Percentiles rank a stretch among this genome's conserved stretches.
These are phyloP conservation scores for Candida peoriensis DNA, from an alignment of 805 yeast genomes.

Conservation along the genomic window DNA sequence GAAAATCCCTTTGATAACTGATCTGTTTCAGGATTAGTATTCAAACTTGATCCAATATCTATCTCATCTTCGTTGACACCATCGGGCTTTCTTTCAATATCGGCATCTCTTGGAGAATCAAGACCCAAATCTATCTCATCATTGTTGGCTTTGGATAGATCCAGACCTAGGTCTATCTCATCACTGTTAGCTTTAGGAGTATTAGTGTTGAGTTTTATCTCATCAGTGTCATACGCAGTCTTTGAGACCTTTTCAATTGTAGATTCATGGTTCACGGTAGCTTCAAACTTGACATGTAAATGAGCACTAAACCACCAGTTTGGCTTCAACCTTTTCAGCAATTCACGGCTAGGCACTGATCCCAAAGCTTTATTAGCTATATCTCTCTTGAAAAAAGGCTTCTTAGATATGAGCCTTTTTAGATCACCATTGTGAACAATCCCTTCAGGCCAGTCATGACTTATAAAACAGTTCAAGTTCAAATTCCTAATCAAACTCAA, in stretches of 20 bases:
- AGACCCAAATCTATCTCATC: constrained; percentile 32
- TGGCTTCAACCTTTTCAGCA: constrained; percentile 56
- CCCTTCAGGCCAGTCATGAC: constrained; percentile 95
- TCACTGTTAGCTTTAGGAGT: constrained; percentile 6
- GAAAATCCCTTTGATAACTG: constrained; percentile 13
- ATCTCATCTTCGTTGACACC: neutral
- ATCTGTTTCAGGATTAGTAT: neutral
- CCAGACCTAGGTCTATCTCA: constrained; percentile 28
- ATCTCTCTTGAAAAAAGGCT: constrained; percentile 68
- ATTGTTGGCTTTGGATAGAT: constrained; percentile 20
- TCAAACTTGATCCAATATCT: constrained; percentile 20
- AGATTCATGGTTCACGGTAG: constrained; percentile 38
- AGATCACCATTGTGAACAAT: constrained; percentile 62
- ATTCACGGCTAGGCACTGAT: constrained; percentile 55
- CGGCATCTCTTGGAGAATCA: constrained; percentile 14
- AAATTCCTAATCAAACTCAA: constrained; percentile 35
- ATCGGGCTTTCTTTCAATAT: constrained; percentile 2
- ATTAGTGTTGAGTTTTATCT: constrained; percentile 23
- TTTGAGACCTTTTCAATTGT: neutral
- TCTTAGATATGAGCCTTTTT: constrained; percentile 42
- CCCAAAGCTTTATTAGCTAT: constrained; percentile 60
- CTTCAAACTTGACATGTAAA: constrained; percentile 70
- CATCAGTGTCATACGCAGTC: constrained; percentile 14
- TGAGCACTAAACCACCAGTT: constrained; percentile 85
- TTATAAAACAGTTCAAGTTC: constrained; percentile 51